phyloP scores from a whole-genome alignment of 192 early-diverging fungal species.

The Rhizoclosmatium sp. region DNA sequence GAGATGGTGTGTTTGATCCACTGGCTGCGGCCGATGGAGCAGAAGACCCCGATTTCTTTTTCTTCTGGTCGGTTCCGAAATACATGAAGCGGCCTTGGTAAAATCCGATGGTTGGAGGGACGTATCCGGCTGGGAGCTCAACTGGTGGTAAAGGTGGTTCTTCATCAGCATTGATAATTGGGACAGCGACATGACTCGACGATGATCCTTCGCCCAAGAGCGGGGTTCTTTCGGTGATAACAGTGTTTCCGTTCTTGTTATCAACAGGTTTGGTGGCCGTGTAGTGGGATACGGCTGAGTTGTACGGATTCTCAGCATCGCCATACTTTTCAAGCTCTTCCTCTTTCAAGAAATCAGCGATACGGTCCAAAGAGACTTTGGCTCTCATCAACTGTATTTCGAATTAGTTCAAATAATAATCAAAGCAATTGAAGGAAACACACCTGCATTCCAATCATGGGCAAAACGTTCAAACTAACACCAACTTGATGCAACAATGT shows the following conservation, averaged over 20 bases:
- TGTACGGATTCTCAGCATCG: slow-evolving; percentile 22
- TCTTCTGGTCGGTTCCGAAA: slow-evolving; percentile 36
- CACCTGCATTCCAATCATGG: slow-evolving; percentile 39
- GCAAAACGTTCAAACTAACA: slow-evolving; percentile 31
- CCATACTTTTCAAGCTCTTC: slow-evolving; percentile 49
- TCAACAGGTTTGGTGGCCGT: not conserved
- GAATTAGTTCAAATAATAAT: not conserved
- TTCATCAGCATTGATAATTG: not conserved
- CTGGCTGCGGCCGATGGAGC: not conserved
- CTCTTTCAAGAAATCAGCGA: slow-evolving; percentile 47
- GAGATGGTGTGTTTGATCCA: not conserved
- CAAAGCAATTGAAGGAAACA: not conserved
- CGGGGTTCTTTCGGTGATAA: slow-evolving; percentile 17
- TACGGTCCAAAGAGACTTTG: slow-evolving; percentile 45
- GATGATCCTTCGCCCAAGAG: not conserved
- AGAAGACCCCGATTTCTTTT: not conserved
- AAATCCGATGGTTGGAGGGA: slow-evolving; percentile 25
- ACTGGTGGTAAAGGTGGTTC: not conserved
- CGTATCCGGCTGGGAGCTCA: not conserved
- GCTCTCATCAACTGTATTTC: slow-evolving; percentile 27
- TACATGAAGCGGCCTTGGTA: slow-evolving; percentile 25
- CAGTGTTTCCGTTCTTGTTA: not conserved
- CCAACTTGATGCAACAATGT: slow-evolving; percentile 36
- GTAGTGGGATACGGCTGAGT: slow-evolving; percentile 1
- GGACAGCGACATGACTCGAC: not conserved